These are phyloP conservation scores for Penicillium sp. DNA, from an alignment of 2,329 filamentous ascomycete species.

Conservation along the genomic window DNA sequence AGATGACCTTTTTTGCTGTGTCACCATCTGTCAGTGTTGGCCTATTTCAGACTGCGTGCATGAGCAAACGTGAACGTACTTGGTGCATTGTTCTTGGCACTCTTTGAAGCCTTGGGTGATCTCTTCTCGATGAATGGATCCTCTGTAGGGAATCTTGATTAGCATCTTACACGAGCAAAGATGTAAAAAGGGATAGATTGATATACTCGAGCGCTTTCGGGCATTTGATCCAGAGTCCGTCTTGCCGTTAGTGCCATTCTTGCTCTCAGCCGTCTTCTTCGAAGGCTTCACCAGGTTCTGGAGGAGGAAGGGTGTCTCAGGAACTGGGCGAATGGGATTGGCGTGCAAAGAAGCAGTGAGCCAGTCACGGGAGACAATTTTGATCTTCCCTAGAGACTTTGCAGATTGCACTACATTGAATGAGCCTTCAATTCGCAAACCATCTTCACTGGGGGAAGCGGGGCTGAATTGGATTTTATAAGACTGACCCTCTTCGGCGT, in stretches of 20 bases:
- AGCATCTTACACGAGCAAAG: not conserved
- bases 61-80: not conserved
- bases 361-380: constrained; percentile 53
- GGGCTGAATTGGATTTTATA: not conserved
- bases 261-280: not conserved
- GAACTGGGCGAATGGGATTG: constrained; percentile 37
- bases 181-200: not conserved
- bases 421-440: not conserved
- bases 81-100: not conserved
- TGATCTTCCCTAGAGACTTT: constrained; percentile 37
- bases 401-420: constrained; percentile 45
- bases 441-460: constrained; percentile 6
- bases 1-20: constrained; percentile 65
- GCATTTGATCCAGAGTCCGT: not conserved
- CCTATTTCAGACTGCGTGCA: not conserved
- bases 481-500: constrained; percentile 45
- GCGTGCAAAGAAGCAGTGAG: constrained; percentile 47
- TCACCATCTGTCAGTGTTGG: not conserved
- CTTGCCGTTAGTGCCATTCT: not conserved
- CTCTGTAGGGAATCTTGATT: not conserved
- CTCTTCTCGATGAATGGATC: constrained; percentile 1
- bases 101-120: not conserved
- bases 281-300: constrained; percentile 39
- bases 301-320: constrained; percentile 37
- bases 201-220: not conserved